Conservation (phyloP, 768 basidiomycete species). For the Nidularia pulvinata region DNA sequence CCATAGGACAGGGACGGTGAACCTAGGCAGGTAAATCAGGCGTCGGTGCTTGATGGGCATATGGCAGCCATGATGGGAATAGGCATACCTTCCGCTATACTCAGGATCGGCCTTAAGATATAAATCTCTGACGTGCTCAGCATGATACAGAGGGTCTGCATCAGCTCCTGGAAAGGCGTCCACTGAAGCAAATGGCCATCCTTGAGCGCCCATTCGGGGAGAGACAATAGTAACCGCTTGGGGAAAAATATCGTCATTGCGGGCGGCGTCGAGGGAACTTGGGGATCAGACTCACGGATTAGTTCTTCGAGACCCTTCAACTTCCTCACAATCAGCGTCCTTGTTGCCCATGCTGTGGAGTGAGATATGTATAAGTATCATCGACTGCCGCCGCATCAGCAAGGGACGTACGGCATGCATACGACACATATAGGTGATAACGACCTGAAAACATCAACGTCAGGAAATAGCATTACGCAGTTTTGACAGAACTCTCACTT, state of each 20-base stretch:
- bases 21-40: slow-evolving; percentile 31
- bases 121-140: slow-evolving; percentile 79
- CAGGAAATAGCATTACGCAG: background rate
- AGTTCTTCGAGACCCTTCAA: slow-evolving; percentile 90
- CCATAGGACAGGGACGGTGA: slow-evolving; percentile 92
- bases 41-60: background rate
- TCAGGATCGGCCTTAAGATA: slow-evolving; percentile 76
- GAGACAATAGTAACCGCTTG: slow-evolving; percentile 82
- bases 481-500: slow-evolving; percentile 36
- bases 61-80: background rate
- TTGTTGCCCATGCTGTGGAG: slow-evolving; percentile 71
- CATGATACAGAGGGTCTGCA: slow-evolving; percentile 70
- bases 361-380: no score
- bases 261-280: background rate
- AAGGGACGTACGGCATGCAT: slow-evolving; percentile 70
- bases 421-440: slow-evolving; percentile 90
- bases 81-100: slow-evolving; percentile 62
- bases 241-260: background rate
- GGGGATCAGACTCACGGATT: slow-evolving; percentile 54
- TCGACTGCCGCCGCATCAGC: no score
- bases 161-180: slow-evolving; percentile 74
- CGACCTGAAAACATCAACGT: slow-evolving; percentile 48
- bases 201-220: slow-evolving; percentile 79
- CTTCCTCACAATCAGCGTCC: slow-evolving; percentile 85
- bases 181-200: slow-evolving; percentile 84